Percentiles rank a stretch among this genome's conserved stretches.
phyloP scores from a whole-genome alignment of 495 filamentous ascomycete species.

The Venustampulla echinocandica region DNA sequence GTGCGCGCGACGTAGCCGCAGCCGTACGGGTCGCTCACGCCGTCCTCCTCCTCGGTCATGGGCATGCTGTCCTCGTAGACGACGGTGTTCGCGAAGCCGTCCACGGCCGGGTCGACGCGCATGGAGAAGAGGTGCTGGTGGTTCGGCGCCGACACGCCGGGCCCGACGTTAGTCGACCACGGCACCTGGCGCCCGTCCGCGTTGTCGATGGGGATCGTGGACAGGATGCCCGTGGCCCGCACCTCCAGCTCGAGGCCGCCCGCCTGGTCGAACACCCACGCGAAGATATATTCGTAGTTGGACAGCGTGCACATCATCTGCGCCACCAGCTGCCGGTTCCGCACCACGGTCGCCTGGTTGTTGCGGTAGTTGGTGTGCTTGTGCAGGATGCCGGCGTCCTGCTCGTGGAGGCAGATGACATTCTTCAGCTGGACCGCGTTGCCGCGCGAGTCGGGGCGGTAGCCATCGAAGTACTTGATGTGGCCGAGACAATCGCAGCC shows the following conservation, averaged over 20 bases:
- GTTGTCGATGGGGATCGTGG: constrained; percentile 63
- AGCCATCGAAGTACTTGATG: constrained; percentile 56
- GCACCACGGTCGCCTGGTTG: constrained; percentile 53
- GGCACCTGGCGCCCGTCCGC: constrained; percentile 60
- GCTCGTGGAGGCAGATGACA: constrained; percentile 72
- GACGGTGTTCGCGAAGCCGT: constrained; percentile 52
- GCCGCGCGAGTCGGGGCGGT: constrained; percentile 27
- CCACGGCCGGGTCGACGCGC: constrained; percentile 57
- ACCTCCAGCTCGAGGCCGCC: constrained; percentile 48
- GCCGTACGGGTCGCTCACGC: constrained; percentile 12
- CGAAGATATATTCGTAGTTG: constrained; percentile 50
- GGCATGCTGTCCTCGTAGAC: constrained; percentile 35
- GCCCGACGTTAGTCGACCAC: constrained; percentile 61
- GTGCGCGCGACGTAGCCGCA: constrained; percentile 15
- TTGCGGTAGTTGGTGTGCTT: constrained; percentile 82
- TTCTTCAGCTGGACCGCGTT: constrained; percentile 56
- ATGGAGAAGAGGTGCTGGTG: constrained; percentile 68
- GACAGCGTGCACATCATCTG: constrained; percentile 67
- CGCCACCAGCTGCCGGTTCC: constrained; percentile 62
- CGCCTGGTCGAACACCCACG: constrained; percentile 76
- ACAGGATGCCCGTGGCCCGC: constrained; percentile 47
- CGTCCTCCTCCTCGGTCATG: constrained; percentile 12
- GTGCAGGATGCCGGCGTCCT: constrained; percentile 68
- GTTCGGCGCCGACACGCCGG: constrained; percentile 38
- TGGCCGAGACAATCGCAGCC: constrained; percentile 66